Evolutionary conservation across 148 eudicot species (phyloP), one percentile per base, ranked within the genome.

Genomic region (Selenicereus undatus): DNA sequence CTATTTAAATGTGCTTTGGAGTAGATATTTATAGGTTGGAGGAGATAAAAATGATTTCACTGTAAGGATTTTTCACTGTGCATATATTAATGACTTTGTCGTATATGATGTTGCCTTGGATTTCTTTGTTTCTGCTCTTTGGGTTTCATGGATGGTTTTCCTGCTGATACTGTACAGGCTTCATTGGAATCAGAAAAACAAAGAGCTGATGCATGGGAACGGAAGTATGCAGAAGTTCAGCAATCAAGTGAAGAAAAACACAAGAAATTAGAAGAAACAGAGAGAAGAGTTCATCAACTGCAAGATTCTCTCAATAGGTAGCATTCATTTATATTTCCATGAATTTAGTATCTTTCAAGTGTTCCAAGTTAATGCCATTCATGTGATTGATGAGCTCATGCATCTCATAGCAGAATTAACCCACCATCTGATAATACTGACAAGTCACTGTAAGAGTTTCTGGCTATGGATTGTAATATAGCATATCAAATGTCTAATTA

Each of bases 291-390:
- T 81, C 87, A 83, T 82, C 95, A 91, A 80, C 97, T 93, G 87
- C 98, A 96, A 86, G 93, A 93, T 76, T 90, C 96, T 80, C 81
- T 93, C 83, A 92, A 85, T 85, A 93, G 98, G 99, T 92, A 91
- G 72, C 81, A 74, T 74, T 62, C 39, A 58, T 27, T 77, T 83
- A 54, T 39, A 22, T 76, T 70, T 83, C 66, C 29, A 74, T 42
- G 27, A 30, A 13, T 73, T 65, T 52, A 71, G 71, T 26, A 54
- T 43, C 18, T 80, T 27, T 14, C 39, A 3, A 65, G 22, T 39
- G 42, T 27, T 51, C 2, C 70, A 30, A 17, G 6, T 54, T 79
- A 52, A 65, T 11, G 21, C 54, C 39, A 24, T 39, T 54, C 24
- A 18, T 13, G 22, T 73, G 71, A 43, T 42, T 35, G 50, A 36